Conservation (phyloP, 257 asterid species). For the Leonotis leonurus region DNA sequence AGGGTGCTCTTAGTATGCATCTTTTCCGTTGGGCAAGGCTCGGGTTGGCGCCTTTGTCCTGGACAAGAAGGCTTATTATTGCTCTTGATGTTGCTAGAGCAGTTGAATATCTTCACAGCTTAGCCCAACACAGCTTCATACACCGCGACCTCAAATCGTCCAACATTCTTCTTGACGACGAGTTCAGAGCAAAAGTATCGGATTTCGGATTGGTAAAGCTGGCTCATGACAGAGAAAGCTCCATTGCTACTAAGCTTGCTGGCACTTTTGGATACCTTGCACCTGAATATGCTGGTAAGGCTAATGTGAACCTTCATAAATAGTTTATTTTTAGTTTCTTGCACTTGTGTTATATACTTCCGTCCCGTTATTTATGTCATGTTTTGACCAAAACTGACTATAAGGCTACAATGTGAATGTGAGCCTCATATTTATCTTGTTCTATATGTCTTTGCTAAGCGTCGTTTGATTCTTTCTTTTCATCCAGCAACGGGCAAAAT, state of each 20-base stretch:
- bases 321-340: no score
- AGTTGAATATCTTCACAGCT: slow-evolving; percentile 60
- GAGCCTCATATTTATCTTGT: neutral
- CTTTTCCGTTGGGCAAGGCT: slow-evolving; percentile 56
- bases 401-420: no score
- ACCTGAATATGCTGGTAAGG: slow-evolving; percentile 84
- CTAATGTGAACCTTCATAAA: neutral
- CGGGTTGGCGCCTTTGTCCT: slow-evolving; percentile 45
- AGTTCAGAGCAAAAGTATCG: slow-evolving; percentile 60
- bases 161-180: slow-evolving; percentile 59
- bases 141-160: slow-evolving; percentile 72
- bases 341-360: no score
- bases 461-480: neutral
- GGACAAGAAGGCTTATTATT: slow-evolving; percentile 56
- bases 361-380: no score
- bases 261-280: slow-evolving; percentile 83
- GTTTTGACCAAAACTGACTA: no score
- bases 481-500: slow-evolving; percentile 59
- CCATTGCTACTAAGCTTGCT: slow-evolving; percentile 60
- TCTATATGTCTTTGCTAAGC: no score
- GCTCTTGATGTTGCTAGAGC: slow-evolving; percentile 73
- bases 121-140: slow-evolving; percentile 63
- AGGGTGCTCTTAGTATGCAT: slow-evolving; percentile 65
- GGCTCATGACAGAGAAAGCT: slow-evolving; percentile 50
- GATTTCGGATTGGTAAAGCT: slow-evolving; percentile 76